Conservation (phyloP, 2,329 filamentous ascomycete genomes). For the Xylariomycetidae sp. region DNA sequence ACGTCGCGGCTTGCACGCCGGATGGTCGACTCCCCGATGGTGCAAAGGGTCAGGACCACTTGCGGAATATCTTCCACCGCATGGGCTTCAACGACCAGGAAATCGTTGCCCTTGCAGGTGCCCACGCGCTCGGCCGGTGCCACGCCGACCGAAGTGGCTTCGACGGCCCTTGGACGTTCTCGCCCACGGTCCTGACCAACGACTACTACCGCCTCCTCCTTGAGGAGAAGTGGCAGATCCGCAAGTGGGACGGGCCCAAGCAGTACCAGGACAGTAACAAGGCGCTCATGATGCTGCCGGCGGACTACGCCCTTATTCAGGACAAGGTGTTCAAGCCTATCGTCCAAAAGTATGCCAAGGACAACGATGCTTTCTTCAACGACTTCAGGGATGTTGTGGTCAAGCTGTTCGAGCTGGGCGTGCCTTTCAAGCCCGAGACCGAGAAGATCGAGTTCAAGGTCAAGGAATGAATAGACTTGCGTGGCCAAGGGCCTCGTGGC, state of each 20-base stretch:
- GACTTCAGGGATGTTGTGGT: slow-evolving; percentile 76
- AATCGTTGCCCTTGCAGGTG: slow-evolving; percentile 84
- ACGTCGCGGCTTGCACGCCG: slow-evolving; percentile 80
- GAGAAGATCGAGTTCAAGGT: slow-evolving; percentile 63
- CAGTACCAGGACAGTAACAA: slow-evolving; percentile 80
- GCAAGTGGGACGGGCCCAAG: slow-evolving; percentile 86
- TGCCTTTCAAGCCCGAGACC: slow-evolving; percentile 68
- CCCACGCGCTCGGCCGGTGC: slow-evolving; percentile 83
- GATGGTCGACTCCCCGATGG: slow-evolving; percentile 84
- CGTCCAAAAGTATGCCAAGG: slow-evolving; percentile 84
- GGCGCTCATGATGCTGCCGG: slow-evolving; percentile 94
- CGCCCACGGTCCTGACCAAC: slow-evolving; percentile 86
- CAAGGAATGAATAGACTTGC: slow-evolving; percentile 31
- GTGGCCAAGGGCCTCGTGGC: no score
- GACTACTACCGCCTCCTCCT: slow-evolving; percentile 87
- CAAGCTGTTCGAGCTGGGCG: slow-evolving; percentile 89
- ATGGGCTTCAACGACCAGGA: slow-evolving; percentile 98
- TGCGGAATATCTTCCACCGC: slow-evolving; percentile 87
- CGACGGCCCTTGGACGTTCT: slow-evolving; percentile 87
- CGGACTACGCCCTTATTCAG: slow-evolving; percentile 79
- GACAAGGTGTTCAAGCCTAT: slow-evolving; percentile 79
- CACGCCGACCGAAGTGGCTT: slow-evolving; percentile 86
- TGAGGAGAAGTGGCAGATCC: slow-evolving; percentile 87
- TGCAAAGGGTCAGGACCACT: slow-evolving; percentile 69
- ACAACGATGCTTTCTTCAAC: slow-evolving; percentile 87